Percentiles rank a stretch among this genome's conserved stretches.
Conservation (phyloP, 495 filamentous ascomycete genomes). For the Echria macrotheca region DNA sequence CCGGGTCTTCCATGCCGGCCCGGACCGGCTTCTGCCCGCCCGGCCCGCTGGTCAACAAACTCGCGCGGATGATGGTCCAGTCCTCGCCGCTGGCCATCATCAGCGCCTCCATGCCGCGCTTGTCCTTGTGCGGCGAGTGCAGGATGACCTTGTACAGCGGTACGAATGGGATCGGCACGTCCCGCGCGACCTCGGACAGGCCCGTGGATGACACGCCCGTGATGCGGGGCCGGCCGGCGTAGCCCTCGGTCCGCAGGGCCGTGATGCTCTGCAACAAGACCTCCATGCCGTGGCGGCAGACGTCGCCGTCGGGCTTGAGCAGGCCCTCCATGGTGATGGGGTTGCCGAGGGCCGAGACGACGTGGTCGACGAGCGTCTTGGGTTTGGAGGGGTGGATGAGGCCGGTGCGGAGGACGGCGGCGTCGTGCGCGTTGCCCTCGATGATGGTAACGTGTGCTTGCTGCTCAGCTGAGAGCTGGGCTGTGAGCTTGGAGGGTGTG, state of each 20-base stretch:
- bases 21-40: constrained; percentile 13
- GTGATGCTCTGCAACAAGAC: constrained; percentile 42
- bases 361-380: constrained; percentile 28
- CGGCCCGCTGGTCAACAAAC: constrained; percentile 21
- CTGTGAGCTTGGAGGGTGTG: constrained; percentile 55
- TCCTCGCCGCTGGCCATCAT: constrained; percentile 30
- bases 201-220: constrained; percentile 52
- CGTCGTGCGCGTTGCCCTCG: constrained; percentile 48
- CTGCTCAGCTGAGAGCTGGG: constrained; percentile 28
- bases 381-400: constrained; percentile 15
- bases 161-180: constrained; percentile 46
- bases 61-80: constrained; percentile 46
- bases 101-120: constrained; percentile 52
- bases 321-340: constrained; percentile 21
- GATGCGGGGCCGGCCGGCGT: constrained; percentile 34
- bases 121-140: constrained; percentile 51
- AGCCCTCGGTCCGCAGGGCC: constrained; percentile 11
- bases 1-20: constrained; percentile 34
- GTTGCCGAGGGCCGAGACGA: constrained; percentile 47
- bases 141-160: constrained; percentile 50
- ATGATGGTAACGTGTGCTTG: constrained; percentile 38
- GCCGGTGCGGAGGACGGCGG: constrained; percentile 34
- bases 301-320: constrained; percentile 47
- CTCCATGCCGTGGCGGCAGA: constrained; percentile 49
- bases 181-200: constrained; percentile 37